Base-by-base conservation (phyloP, 768 basidiomycete genomes). In the Phylloporus sp. region DNA sequence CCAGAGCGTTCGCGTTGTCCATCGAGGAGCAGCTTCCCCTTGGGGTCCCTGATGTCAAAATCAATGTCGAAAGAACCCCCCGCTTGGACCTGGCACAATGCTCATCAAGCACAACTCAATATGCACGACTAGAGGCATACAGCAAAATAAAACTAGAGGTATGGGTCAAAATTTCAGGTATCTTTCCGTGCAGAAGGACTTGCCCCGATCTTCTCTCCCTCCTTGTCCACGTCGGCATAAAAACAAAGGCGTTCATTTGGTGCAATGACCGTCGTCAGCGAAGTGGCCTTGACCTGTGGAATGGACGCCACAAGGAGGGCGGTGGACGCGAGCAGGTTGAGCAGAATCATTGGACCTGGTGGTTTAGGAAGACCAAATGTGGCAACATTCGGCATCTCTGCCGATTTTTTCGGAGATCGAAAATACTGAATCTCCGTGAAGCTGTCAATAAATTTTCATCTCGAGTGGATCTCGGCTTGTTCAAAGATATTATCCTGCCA, bases 31-130 rank as follows among this genome's bases (percentile, higher is more conserved):
- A 95, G 74, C 67, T 86, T 91, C 63, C 91, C 89, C 52, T 83
- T 85, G 7, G 97, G 95, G 68, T 95, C 93, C 59, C 87, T 93
- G 58, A 97, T 80, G 56, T 91, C 86, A 66, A 88, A 97, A 76
- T 95, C 92, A 38, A 97, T 87, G 69, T 97, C 95, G 71, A 97
- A 97, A 1, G 91, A 87, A 52, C 95, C 95, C 41, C 95, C 95
- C 26, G 94, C 91, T 84, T 98, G 95, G 31, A 97, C 90, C 90
- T 91, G 31, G 41, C 20, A 18, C 22, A 22, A 47, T 24, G 32
- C 18, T 52, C 28, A 48, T 49, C 34, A 35, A 32, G 26, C 44
- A 35, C 12, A n/a, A 35, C 18, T 24, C 10, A 40, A 16, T 6
- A 20, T n/a, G 45, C 18, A 15, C 42, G 22, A n/a, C 22, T 22